phyloP scores from a whole-genome alignment of 768 basidiomycete species.

The Lenzites betulinus region DNA sequence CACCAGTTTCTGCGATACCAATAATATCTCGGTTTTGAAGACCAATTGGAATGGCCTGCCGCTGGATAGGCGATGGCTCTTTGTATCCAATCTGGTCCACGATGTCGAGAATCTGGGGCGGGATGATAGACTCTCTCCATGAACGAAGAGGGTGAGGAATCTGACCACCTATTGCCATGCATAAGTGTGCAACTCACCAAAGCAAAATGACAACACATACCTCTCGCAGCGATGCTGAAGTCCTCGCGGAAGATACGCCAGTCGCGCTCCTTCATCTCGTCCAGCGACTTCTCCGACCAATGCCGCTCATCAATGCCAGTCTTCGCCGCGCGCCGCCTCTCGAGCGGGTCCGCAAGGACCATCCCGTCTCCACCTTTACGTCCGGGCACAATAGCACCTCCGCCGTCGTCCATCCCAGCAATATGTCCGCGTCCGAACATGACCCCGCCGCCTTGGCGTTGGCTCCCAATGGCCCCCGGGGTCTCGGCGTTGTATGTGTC shows the following conservation, averaged over 20 bases:
- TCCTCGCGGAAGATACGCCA: slow-evolving; percentile 99
- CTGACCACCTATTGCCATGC: slow-evolving; percentile 64
- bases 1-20: slow-evolving; percentile 97
- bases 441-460: slow-evolving; percentile 79
- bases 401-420: slow-evolving; percentile 86
- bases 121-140: slow-evolving; percentile 89
- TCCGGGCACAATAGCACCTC: slow-evolving; percentile 41
- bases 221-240: slow-evolving; percentile 93
- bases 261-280: slow-evolving; percentile 96
- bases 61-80: slow-evolving; percentile 95
- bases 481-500: slow-evolving; percentile 86
- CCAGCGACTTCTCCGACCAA: slow-evolving; percentile 93
- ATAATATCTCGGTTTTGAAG: slow-evolving; percentile 96
- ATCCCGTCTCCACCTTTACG: slow-evolving; percentile 36
- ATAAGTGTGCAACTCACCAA: neutral
- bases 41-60: slow-evolving; percentile 99
- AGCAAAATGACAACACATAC: slow-evolving; percentile 41
- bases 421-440: slow-evolving; percentile 87
- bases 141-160: slow-evolving; percentile 93
- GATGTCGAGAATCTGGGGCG: slow-evolving; percentile 72
- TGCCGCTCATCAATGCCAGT: slow-evolving; percentile 90
- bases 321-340: slow-evolving; percentile 79
- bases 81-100: slow-evolving; percentile 95
- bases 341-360: slow-evolving; percentile 79
- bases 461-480: slow-evolving; percentile 67